These are phyloP conservation scores for Podospora conica DNA, from an alignment of 495 filamentous ascomycete species.

Conservation along the genomic window DNA sequence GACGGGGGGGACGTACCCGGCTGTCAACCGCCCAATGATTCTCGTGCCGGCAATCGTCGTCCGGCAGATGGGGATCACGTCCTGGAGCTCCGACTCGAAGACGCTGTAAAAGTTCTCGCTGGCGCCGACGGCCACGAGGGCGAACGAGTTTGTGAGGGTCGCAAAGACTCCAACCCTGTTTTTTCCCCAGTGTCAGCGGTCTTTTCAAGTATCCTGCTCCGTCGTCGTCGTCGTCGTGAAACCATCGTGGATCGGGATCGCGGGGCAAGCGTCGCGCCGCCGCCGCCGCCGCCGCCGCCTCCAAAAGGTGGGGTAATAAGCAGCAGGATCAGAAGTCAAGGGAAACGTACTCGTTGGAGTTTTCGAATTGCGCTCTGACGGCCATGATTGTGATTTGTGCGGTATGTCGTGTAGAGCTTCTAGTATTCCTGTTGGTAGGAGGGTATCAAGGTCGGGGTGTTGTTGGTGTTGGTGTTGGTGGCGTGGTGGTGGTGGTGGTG, in stretches of 20 bases:
- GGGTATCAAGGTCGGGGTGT: neutral
- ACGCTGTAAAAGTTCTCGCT: conserved; percentile 98
- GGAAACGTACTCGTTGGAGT: conserved; percentile 85
- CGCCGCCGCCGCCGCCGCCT: neutral
- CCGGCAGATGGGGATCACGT: conserved; percentile 95
- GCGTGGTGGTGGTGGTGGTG: conserved; percentile 11
- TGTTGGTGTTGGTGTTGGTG: neutral
- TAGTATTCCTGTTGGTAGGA: conserved; percentile 10
- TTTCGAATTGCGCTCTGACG: conserved; percentile 90
- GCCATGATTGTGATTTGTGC: conserved; percentile 49
- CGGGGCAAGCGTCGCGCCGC: conserved; percentile 16
- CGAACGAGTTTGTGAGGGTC: conserved; percentile 93
- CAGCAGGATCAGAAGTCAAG: neutral
- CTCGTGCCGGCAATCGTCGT: conserved; percentile 95
- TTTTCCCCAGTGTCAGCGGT: neutral
- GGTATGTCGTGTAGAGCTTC: conserved; percentile 4
- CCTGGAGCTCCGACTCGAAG: conserved; percentile 95
- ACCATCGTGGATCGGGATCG: conserved; percentile 13
- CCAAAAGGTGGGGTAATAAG: neutral
- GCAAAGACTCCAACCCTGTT: conserved; percentile 92
- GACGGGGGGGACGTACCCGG: conserved; percentile 59
- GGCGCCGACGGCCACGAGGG: conserved; percentile 84
- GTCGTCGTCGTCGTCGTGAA: neutral
- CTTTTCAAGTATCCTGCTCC: no score
- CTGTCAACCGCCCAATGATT: conserved; percentile 90